A percentile compares a stretch with the other conserved stretches of the same genome.
These are phyloP conservation scores for Leccinum incarnatum DNA, from an alignment of 768 basidiomycete genomes.

Conservation along the genomic window DNA sequence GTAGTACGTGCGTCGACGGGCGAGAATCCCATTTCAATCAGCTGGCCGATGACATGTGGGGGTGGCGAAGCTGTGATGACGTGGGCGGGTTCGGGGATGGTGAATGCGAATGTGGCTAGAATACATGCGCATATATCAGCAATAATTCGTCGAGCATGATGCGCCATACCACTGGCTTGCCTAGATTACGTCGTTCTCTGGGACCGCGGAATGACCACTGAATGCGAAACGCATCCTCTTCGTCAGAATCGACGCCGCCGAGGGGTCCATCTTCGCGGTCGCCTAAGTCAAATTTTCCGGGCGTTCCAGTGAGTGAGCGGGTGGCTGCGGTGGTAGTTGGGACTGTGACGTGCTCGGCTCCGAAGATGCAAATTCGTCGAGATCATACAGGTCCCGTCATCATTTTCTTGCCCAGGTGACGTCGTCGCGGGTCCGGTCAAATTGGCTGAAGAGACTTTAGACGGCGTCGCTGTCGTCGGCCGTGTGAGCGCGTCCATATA, in stretches of 20 bases:
- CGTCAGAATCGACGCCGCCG: slow-evolving; percentile 35
- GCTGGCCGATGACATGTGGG: slow-evolving; percentile 86
- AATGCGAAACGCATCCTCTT: slow-evolving; percentile 18
- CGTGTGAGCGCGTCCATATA: slow-evolving; percentile 37
- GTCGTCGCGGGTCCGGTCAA: not conserved
- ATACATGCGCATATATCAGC: too few species aligned
- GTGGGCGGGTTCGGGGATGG: too few species aligned
- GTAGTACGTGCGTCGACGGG: slow-evolving; percentile 74
- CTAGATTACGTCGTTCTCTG: slow-evolving; percentile 66
- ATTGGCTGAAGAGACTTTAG: too few species aligned
- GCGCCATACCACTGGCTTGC: slow-evolving; percentile 20
- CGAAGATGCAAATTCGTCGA: slow-evolving; percentile 42
- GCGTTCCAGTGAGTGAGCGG: slow-evolving; percentile 33
- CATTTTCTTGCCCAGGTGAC: slow-evolving; percentile 22
- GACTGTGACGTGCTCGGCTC: slow-evolving; percentile 9
- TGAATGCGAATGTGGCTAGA: too few species aligned
- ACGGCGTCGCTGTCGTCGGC: slow-evolving; percentile 10
- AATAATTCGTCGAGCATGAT: too few species aligned
- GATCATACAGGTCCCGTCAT: slow-evolving; percentile 32
- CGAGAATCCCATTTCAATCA: slow-evolving; percentile 96
- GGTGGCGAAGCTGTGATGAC: slow-evolving; percentile 44
- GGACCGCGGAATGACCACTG: slow-evolving; percentile 15
- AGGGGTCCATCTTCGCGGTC: slow-evolving; percentile 45
- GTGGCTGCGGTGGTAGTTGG: not conserved
- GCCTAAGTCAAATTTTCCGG: slow-evolving; percentile 63